Conservation (phyloP, 306 rosid genomes). For the Rosa chinensis region DNA sequence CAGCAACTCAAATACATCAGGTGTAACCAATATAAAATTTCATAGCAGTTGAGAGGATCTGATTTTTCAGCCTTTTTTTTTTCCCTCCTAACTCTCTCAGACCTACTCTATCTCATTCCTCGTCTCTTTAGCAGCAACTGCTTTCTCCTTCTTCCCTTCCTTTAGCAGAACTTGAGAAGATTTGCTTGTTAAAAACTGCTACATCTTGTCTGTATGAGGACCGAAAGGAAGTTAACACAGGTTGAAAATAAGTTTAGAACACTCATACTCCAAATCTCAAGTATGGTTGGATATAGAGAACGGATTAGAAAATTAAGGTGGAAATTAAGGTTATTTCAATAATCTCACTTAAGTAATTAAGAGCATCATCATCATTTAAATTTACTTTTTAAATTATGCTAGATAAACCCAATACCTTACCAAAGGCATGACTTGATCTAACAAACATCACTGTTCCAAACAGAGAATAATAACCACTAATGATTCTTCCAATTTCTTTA, state of each 20-base stretch:
- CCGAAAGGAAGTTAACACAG: not conserved
- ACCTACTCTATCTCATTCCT: not conserved
- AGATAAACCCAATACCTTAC: not conserved
- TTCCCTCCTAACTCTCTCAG: not conserved
- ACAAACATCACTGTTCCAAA: not conserved
- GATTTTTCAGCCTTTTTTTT: not conserved
- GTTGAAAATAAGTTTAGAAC: too few relatives aligned
- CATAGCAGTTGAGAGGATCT: not conserved
- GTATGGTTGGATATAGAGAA: not conserved
- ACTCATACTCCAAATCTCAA: not conserved
- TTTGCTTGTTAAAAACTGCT: not conserved
- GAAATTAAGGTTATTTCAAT: not conserved
- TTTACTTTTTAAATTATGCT: not conserved
- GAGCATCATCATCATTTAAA: not conserved
- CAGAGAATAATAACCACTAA: not conserved
- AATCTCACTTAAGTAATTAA: not conserved
- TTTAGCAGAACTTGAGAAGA: not conserved
- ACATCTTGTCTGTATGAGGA: not conserved
- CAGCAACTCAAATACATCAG: not conserved
- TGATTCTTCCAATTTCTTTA: not conserved
- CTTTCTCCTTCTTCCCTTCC: not conserved
- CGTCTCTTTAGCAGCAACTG: not conserved
- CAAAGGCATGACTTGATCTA: not conserved
- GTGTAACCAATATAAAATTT: not conserved
- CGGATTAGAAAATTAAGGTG: not conserved